Evolutionary conservation across 805 yeast species (phyloP).

Genomic region (Sungouiella thailandica): DNA sequence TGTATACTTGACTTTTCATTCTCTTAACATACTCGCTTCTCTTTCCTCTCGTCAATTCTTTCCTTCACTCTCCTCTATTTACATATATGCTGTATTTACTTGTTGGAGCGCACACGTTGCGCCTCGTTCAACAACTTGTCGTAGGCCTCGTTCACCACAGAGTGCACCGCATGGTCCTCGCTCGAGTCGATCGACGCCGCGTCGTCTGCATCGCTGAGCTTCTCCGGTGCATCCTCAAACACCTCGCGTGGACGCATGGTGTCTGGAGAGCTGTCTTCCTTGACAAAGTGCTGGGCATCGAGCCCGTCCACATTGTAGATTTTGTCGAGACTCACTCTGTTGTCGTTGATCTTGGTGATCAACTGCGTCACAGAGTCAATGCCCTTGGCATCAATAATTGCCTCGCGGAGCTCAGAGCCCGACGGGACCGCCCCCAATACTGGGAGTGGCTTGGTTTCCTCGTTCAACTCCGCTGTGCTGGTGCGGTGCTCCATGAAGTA

Average conservation of each 20-base stretch:
- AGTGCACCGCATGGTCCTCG: slow-evolving; percentile 22
- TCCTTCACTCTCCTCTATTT: too few species aligned
- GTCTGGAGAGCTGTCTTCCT: slow-evolving; percentile 1
- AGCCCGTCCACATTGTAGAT: slow-evolving; percentile 31
- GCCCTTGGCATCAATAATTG: slow-evolving; percentile 71
- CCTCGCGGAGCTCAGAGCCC: slow-evolving; percentile 51
- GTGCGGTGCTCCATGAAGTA: slow-evolving; percentile 65
- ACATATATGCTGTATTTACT: too few species aligned
- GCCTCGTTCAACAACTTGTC: slow-evolving; percentile 68
- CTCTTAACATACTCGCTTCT: too few species aligned
- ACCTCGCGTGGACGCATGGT: background rate
- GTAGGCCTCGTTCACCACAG: slow-evolving; percentile 66
- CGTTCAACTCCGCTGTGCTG: slow-evolving; percentile 10
- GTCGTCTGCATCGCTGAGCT: slow-evolving; percentile 13
- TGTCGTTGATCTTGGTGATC: slow-evolving; percentile 58
- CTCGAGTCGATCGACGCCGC: slow-evolving; percentile 25
- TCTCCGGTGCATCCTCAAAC: slow-evolving; percentile 6
- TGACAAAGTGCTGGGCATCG: slow-evolving; percentile 1
- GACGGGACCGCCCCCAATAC: slow-evolving; percentile 43
- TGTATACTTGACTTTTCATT: too few species aligned
- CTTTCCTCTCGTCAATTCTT: too few species aligned
- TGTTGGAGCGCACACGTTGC: slow-evolving; percentile 56
- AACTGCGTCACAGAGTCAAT: slow-evolving; percentile 64
- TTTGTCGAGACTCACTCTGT: slow-evolving; percentile 46
- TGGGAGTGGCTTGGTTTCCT: slow-evolving; percentile 18